Base-by-base conservation (phyloP, 306 rosid species). In the Styphnolobium japonicum region DNA sequence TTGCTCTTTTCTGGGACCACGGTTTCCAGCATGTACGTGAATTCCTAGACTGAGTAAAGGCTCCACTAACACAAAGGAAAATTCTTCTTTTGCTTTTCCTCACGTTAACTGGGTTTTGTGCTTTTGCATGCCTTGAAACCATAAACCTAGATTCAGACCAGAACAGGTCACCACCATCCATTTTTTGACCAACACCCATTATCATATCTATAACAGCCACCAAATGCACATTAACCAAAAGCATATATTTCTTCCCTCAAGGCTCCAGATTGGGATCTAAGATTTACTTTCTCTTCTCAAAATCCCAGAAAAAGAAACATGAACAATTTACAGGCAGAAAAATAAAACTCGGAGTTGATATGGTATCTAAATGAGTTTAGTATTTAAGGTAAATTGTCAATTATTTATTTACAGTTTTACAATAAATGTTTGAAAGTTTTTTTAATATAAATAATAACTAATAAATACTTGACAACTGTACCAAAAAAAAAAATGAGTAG, bases 41-140 rank as follows among this genome's bases (percentile, higher is more conserved):
- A 87, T 85, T 85, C 86, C 92, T 75, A 80, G 82, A 87, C n/a
- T 46, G 64, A 79, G 25, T 10, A 87, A 87, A 86, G 84, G 83
- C 88, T 86, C 90, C 92, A 84, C 90, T 76, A 77, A 86, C 86
- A 80, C 84, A 86, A 78, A 84, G 85, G 80, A 87, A 83, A 79
- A 85, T 86, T 80, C 84, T 60, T 75, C 92, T 85, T 92, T 89
- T 86, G 39, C 79, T 89, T 79, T 80, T 73, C 31, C 77, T 45
- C 69, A 43, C 67, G 75, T 75, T 48, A 61, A 80, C 62, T 81
- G 73, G 61, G 34, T 10, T 10, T 52, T 77, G 70, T 69, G 80
- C 83, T 84, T 88, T 85, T 84, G 88, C 92, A 90, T 90, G 90
- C 85, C 90, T 92, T 87, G 92, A 91, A 85, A 69, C 76, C 78